These are phyloP conservation scores for Apiospora saccharicola DNA, from an alignment of 2,329 filamentous ascomycete genomes.

Conservation along the genomic window DNA sequence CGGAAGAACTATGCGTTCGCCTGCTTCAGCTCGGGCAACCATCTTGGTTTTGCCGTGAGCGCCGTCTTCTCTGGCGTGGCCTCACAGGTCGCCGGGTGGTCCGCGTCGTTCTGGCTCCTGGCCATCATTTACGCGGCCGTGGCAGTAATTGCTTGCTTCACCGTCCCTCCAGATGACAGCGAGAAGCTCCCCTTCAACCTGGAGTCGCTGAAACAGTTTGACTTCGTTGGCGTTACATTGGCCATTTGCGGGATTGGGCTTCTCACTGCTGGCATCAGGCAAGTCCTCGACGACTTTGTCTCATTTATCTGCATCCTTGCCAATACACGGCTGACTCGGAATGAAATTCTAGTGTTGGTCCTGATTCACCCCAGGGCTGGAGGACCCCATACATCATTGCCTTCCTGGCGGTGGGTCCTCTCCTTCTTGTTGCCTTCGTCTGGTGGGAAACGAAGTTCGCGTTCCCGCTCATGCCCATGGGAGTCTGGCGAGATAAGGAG, in stretches of 20 bases:
- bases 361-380: constrained; percentile 59
- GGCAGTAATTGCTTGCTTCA: constrained; percentile 64
- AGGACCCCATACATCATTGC: constrained; percentile 67
- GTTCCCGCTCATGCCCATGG: constrained; percentile 59
- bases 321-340: neutral
- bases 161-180: constrained; percentile 63
- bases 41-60: constrained; percentile 47
- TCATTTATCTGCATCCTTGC: constrained; percentile 33
- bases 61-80: constrained; percentile 66
- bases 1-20: constrained; percentile 45
- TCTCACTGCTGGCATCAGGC: constrained; percentile 66
- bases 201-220: constrained; percentile 60
- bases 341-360: neutral
- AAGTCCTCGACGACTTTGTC: constrained; percentile 51
- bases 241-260: constrained; percentile 71
- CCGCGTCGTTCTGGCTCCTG: constrained; percentile 67
- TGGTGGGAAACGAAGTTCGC: constrained; percentile 66
- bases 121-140: constrained; percentile 70
- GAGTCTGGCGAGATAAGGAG: constrained; percentile 67
- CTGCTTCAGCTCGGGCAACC: constrained; percentile 45
- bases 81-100: constrained; percentile 67
- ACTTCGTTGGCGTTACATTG: constrained; percentile 65
- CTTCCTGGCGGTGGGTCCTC: constrained; percentile 65
- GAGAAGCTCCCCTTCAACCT: constrained; percentile 39
- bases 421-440: constrained; percentile 63